Evolutionary conservation across 202 grass and related monocot genomes (phyloP).

Genomic region (Zoysia matrella): DNA sequence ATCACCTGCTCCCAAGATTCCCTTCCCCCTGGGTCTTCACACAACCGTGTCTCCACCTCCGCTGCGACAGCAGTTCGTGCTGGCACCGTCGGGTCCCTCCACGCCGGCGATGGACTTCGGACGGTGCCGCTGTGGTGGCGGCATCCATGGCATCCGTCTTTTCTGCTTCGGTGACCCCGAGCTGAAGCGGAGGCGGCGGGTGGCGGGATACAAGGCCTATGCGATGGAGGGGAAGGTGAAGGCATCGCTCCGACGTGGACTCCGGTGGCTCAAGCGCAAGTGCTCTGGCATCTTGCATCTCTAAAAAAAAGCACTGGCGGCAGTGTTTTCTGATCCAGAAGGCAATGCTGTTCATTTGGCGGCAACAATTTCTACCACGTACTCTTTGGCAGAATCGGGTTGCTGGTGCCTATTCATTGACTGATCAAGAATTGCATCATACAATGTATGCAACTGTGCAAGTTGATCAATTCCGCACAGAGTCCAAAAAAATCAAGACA

Average conservation of each 20-base stretch:
- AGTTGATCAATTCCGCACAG: neutral
- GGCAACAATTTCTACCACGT: neutral
- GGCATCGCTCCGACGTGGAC: constrained; percentile 51
- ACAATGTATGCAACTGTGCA: neutral
- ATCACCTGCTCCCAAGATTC: neutral
- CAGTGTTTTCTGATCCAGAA: neutral
- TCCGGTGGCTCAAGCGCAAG: constrained; percentile 69
- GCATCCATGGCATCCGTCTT: neutral
- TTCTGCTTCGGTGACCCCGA: constrained; percentile 71
- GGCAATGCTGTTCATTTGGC: neutral
- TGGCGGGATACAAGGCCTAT: constrained; percentile 67
- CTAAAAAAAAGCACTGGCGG: neutral
- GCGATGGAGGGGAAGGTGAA: constrained; percentile 68
- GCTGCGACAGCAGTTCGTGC: constrained; percentile 8
- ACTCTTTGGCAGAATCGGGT: neutral
- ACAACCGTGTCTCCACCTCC: constrained; percentile 5
- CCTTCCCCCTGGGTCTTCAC: neutral
- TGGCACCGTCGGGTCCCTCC: constrained; percentile 41
- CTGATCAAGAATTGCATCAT: constrained; percentile 4
- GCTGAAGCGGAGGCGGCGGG: constrained; percentile 64
- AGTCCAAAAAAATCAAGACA: neutral
- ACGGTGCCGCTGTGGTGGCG: constrained; percentile 17
- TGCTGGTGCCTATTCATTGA: neutral
- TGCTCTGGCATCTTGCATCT: constrained; percentile 57
- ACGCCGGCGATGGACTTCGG: constrained; percentile 5